Evolutionary conservation across 305 asterid genomes (phyloP).

Genomic region (Fraxinus nigra): DNA sequence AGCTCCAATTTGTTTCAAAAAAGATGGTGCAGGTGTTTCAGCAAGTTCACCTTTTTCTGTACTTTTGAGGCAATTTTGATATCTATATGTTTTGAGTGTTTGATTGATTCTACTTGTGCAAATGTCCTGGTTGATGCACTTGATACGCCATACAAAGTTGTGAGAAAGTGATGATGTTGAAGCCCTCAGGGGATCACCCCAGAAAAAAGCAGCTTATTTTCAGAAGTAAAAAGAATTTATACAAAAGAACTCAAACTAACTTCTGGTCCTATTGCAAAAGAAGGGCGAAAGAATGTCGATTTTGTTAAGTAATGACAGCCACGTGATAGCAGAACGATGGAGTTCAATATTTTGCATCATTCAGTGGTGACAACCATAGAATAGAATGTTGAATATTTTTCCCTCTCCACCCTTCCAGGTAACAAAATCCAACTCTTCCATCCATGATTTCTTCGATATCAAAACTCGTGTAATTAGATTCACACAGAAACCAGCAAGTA

Average conservation of each 20-base stretch:
- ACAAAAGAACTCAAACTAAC: neutral
- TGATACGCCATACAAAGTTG: constrained; percentile 67
- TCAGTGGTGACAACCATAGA: neutral
- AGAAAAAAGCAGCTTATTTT: neutral
- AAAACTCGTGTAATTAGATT: neutral
- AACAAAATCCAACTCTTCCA: too few species aligned
- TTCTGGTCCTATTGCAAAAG: neutral
- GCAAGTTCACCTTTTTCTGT: neutral
- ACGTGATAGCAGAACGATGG: neutral
- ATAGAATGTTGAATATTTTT: too few species aligned
- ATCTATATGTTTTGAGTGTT: neutral
- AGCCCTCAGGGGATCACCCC: neutral
- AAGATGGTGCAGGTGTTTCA: constrained; percentile 75
- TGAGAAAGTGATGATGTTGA: constrained; percentile 28
- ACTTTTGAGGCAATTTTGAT: neutral
- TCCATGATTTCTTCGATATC: too few species aligned
- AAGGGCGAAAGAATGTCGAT: neutral
- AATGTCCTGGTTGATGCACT: constrained; percentile 85
- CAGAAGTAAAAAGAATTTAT: neutral
- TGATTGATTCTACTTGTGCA: constrained; percentile 29
- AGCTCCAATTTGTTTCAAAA: constrained; percentile 87
- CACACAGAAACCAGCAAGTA: neutral
- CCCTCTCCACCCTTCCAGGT: too few species aligned
- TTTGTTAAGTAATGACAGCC: neutral
- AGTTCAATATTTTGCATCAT: neutral